Evolutionary conservation across 345 rosid genomes (phyloP).

Genomic region (Pugionium cornutum): DNA sequence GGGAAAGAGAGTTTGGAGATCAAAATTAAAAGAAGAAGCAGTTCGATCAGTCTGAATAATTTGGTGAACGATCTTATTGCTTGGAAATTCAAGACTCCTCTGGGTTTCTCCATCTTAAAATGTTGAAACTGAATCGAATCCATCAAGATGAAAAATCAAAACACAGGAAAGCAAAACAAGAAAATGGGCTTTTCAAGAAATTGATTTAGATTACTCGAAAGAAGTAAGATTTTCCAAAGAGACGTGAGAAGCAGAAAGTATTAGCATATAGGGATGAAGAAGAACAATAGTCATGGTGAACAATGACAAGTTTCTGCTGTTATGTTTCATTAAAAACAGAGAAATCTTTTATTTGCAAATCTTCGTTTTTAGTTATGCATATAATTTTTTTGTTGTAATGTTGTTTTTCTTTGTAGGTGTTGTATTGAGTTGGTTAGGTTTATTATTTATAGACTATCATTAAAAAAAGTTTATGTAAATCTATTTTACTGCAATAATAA

Average conservation of each 20-base stretch:
- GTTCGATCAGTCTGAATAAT: constrained; percentile 60
- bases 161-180: background rate
- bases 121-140: constrained; percentile 53
- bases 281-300: constrained; percentile 30
- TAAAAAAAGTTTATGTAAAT: background rate
- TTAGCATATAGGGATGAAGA: constrained; percentile 38
- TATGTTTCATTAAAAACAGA: constrained; percentile 35
- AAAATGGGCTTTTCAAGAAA: background rate
- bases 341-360: constrained; percentile 29
- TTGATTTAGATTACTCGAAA: constrained; percentile 39
- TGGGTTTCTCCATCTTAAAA: constrained; percentile 58
- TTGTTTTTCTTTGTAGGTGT: constrained; percentile 25
- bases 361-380: constrained; percentile 20
- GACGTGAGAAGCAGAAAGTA: constrained; percentile 30
- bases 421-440: constrained; percentile 14
- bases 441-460: constrained; percentile 47
- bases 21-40: constrained; percentile 54
- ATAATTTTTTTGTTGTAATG: constrained; percentile 14
- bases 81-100: constrained; percentile 47
- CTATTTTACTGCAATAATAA: background rate
- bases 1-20: constrained; percentile 57
- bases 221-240: constrained; percentile 32
- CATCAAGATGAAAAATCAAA: constrained; percentile 43
- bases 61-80: constrained; percentile 50
- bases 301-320: constrained; percentile 31